These are phyloP conservation scores for Botrytis cinerea DNA, from an alignment of 2,329 filamentous ascomycete genomes.

Conservation along the genomic window DNA sequence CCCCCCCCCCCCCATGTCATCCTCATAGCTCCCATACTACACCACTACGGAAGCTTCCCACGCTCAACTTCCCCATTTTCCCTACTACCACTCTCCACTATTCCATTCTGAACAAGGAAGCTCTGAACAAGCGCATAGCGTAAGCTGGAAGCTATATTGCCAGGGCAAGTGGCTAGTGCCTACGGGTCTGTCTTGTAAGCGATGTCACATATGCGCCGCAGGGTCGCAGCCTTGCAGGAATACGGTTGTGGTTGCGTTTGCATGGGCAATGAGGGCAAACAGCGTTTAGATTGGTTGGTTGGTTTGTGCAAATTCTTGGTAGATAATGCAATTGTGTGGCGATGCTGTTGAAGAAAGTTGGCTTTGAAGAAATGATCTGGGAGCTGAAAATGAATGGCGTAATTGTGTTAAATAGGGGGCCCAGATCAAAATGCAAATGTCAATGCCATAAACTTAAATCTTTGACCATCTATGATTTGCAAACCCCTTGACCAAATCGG, in stretches of 20 bases:
- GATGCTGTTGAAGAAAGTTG: constrained; percentile 8
- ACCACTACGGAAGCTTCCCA: background rate
- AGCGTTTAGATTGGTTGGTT: background rate
- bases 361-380: constrained; percentile 1
- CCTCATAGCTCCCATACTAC: background rate
- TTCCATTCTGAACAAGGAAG: background rate
- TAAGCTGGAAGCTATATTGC: background rate
- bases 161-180: background rate
- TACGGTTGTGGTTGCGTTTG: constrained; percentile 20
- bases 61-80: background rate
- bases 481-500: background rate
- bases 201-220: constrained; percentile 12
- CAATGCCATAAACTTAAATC: background rate
- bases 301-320: background rate
- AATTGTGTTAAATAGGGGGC: background rate
- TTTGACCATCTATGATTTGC: constrained; percentile 8
- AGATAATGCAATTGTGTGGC: constrained; percentile 1
- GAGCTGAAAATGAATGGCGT: constrained; percentile 6
- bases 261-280: background rate
- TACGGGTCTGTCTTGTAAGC: background rate
- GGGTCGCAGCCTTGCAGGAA: constrained; percentile 21
- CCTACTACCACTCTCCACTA: background rate
- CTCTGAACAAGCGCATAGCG: constrained; percentile 8
- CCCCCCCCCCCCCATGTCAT: background rate
- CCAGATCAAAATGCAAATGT: background rate